Evolutionary conservation across 2,329 filamentous ascomycete genomes (phyloP), one percentile per base, ranked within the genome.

Genomic region (Colletotrichum eleusines): DNA sequence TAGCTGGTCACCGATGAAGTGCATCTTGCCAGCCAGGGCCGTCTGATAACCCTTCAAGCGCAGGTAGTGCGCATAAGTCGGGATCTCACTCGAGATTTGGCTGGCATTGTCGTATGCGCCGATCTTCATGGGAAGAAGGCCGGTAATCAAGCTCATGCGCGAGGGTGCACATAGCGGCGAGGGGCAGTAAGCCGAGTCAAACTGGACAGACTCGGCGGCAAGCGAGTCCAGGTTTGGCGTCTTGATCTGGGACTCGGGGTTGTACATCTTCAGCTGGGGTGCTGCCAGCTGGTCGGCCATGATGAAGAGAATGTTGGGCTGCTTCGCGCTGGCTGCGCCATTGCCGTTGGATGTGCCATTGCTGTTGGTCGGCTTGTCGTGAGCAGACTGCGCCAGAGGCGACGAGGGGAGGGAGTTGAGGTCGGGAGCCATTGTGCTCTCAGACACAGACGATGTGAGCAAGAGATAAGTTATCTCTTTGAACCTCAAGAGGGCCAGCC

Each of bases 201-300:
- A 98, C 78, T 97, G 92, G 40, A 97, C 94, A 12, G 94, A 92
- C 72, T 89, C 89, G 74, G 91, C 89, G 2, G 95, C 94, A 73
- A 98, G 87, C 62, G 90, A 88, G 81, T 98, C 94, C 71, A 98
- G 88, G 82, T 98, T 91, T 58, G 95, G 95, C 1, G 95, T 98
- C 82, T 94, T 93, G 86, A 98, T 97, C 79, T 93, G 92, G 1
- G 94, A 97, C 63, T 92, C 86, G 55, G 91, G 88, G 81, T 98
- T 95, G 85, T 98, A 94, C 85, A 97, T 95, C 84, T 94, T 95
- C 75, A 98, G 89, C 75, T 95, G 88, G 23, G 95, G 95, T 35
- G 95, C 95, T 23, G 95, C 93, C 80, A 98, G 90, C 84, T 98
- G 95, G 82, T 98, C 95, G 65, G 95, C 95, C 94, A 98, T 97